Percentiles rank a stretch among this genome's conserved stretches.
phyloP scores from a whole-genome alignment of 331 rosid genomes.

The Stylosanthes scabra region DNA sequence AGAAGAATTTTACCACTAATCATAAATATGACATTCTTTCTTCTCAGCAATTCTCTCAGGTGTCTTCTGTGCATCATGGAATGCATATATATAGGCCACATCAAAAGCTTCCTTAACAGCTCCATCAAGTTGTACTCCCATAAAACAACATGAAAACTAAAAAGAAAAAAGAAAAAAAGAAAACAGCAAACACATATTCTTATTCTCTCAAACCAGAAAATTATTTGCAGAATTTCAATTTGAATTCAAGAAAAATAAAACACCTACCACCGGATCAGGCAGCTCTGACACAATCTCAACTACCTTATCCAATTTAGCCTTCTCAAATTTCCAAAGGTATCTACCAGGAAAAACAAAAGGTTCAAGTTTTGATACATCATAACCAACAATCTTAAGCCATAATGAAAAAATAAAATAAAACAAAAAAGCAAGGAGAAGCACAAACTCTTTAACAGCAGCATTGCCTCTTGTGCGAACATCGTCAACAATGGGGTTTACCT shows the following conservation, averaged over 20 bases:
- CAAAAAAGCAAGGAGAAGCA: slow-evolving; percentile 16
- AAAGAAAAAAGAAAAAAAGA: not conserved
- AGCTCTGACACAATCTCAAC: slow-evolving; percentile 67
- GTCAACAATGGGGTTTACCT: slow-evolving; percentile 82
- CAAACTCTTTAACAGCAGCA: slow-evolving; percentile 70
- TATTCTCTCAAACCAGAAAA: not conserved
- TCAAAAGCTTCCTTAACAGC: slow-evolving; percentile 78
- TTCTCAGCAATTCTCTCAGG: slow-evolving; percentile 72
- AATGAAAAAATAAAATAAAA: not conserved
- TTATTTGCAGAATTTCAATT: not conserved
- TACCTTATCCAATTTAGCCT: slow-evolving; percentile 52
- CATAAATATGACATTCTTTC: slow-evolving; percentile 86
- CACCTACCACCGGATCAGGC: slow-evolving; percentile 69
- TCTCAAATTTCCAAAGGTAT: slow-evolving; percentile 66
- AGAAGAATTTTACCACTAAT: too few relatives aligned
- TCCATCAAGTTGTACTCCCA: slow-evolving; percentile 60
- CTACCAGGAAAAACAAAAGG: slow-evolving; percentile 33
- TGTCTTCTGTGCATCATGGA: slow-evolving; percentile 80
- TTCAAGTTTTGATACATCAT: not conserved
- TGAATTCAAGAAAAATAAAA: not conserved
- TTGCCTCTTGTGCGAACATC: slow-evolving; percentile 71
- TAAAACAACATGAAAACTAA: not conserved
- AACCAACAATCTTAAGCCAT: not conserved
- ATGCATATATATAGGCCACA: slow-evolving; percentile 79
- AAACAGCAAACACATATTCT: not conserved